These are phyloP conservation scores for Trametes maxima DNA, from an alignment of 768 basidiomycete species.

Conservation along the genomic window DNA sequence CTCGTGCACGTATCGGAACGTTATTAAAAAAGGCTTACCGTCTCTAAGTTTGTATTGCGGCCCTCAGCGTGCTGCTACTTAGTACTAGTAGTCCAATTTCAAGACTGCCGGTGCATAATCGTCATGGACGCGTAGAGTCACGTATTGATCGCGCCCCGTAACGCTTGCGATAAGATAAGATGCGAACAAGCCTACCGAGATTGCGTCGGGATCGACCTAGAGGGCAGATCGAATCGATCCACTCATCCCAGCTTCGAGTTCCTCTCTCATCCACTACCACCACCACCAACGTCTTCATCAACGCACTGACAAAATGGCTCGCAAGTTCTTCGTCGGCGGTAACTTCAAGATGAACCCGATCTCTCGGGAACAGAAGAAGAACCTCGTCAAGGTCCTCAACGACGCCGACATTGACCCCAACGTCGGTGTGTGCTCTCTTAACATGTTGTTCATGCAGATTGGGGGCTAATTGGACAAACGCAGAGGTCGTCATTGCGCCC, in stretches of 20 bases:
- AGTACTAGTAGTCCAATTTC: too few relatives aligned
- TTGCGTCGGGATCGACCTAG: constrained; percentile 16
- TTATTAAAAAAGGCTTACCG: too few relatives aligned
- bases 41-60: too few relatives aligned
- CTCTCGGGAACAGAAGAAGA: constrained; percentile 60
- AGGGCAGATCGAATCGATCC: not conserved
- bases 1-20: too few relatives aligned
- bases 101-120: too few relatives aligned
- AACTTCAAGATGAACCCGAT: constrained; percentile 99
- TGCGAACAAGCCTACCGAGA: constrained; percentile 3
- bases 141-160: not conserved
- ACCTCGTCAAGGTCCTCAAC: constrained; percentile 74
- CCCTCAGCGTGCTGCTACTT: too few relatives aligned
- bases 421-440: constrained; percentile 58
- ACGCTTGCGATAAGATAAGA: constrained; percentile 10
- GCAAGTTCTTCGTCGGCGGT: constrained; percentile 92
- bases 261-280: not conserved
- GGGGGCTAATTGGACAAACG: constrained; percentile 10
- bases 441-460: not conserved
- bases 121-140: not conserved
- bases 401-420: constrained; percentile 73
- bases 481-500: constrained; percentile 94
- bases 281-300: not conserved
- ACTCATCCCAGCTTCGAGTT: constrained; percentile 6
- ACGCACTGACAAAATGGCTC: constrained; percentile 51